Base-by-base conservation (phyloP, 176 grass and related monocot species). In the Oryza glaberrima region DNA sequence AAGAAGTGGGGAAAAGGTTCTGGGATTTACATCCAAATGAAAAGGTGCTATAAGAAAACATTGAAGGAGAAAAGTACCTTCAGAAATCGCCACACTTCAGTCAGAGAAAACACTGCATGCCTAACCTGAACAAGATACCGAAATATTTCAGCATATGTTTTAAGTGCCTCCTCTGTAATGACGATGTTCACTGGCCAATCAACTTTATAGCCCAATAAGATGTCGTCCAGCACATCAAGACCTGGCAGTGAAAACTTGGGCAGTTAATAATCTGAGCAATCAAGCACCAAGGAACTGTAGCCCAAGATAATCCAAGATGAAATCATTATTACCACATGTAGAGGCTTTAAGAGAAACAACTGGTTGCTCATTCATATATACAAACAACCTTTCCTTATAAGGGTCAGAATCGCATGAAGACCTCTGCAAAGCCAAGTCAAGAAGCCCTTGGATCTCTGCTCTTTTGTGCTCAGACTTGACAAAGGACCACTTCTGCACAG, bases 71-170 rank as follows among this genome's bases (percentile, higher is more conserved):
- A 87, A 81, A 34, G 0, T 86, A 95, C 96, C 96, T 98, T 98
- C 32, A 95, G 51, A 92, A 76, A 84, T 78, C 81, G 67, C 96
- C 96, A 95, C 30, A 83, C 76, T 88, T 95, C 91, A 83, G 85
- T 92, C 69, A 98, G 83, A 70, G 91, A 92, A 86, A 92, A 94
- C 32, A 95, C 75, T 52, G 96, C 93, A 88, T 89, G 89, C 72
- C 89, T 95, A 70, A 95, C 90, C 89, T 98, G 87, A 86, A 86
- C 79, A 75, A 98, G 91, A 90, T 87, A 94, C 79, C 89, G 86
- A 84, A 98, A 98, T 84, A 98, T 95, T 72, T 94, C 91, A 87
- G 93, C 89, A 95, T 98, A 98, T 83, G 83, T 94, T 82, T 93
- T 85, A 82, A 98, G 88, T 76, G 93, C 86, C 79, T 77, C 93